Conservation (phyloP, 140 eudicot genomes). For the Flaveria floridana region DNA sequence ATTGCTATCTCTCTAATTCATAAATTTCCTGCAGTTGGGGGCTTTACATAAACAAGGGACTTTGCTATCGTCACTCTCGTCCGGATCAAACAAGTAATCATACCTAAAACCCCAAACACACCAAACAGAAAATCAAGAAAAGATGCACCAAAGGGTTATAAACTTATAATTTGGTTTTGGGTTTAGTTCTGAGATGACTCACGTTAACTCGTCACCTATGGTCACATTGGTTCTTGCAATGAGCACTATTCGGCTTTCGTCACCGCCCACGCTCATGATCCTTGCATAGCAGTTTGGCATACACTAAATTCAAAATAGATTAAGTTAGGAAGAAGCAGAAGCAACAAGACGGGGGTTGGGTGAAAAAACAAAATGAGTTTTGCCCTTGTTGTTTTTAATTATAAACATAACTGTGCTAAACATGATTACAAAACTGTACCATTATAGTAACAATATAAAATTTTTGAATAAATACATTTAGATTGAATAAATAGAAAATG, state of each 20-base stretch:
- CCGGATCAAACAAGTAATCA: constrained; percentile 93
- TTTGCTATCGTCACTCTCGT: constrained; percentile 81
- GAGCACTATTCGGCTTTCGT: constrained; percentile 93
- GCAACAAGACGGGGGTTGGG: background rate
- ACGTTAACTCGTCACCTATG: constrained; percentile 96
- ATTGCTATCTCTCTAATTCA: constrained; percentile 64
- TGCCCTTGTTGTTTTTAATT: background rate
- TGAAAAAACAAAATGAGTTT: background rate
- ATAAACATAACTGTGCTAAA: background rate
- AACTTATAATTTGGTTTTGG: constrained; percentile 3
- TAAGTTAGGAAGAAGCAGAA: background rate
- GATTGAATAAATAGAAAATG: background rate
- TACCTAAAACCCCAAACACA: constrained; percentile 53
- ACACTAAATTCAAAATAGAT: constrained; percentile 47
- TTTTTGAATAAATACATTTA: background rate
- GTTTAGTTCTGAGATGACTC: constrained; percentile 17
- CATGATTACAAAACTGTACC: background rate
- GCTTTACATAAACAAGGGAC: constrained; percentile 95
- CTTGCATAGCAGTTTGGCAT: constrained; percentile 98
- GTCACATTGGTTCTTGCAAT: constrained; percentile 77
- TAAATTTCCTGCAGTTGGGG: constrained; percentile 77
- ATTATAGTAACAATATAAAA: background rate
- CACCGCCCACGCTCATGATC: constrained; percentile 95
- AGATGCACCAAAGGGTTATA: background rate
- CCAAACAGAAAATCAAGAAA: background rate